phyloP scores from a whole-genome alignment of 2,329 filamentous ascomycete genomes.

The Pseudopithomyces chartarum region DNA sequence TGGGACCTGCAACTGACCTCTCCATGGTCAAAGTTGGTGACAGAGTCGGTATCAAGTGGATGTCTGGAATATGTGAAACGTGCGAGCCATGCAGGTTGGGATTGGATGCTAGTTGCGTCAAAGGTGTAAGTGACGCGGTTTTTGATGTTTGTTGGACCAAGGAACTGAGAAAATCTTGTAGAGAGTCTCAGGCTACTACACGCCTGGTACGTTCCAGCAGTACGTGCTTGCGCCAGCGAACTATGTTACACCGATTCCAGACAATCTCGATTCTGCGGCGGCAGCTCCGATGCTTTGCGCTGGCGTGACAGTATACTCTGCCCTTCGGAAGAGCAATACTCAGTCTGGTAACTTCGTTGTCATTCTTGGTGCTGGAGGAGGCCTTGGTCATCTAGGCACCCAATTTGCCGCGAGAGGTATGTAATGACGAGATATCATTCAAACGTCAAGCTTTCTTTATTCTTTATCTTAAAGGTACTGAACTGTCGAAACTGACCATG shows the following conservation, averaged over 20 bases:
- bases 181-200: slow-evolving; percentile 68
- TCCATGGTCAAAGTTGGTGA: slow-evolving; percentile 67
- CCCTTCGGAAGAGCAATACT: slow-evolving; percentile 65
- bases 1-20: slow-evolving; percentile 64
- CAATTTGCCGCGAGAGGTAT: slow-evolving; percentile 62
- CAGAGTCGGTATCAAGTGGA: slow-evolving; percentile 73
- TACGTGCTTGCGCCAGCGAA: slow-evolving; percentile 67
- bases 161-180: slow-evolving; percentile 11
- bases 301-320: slow-evolving; percentile 68
- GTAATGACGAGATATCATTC: no score
- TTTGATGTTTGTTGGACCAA: background rate
- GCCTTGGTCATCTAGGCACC: slow-evolving; percentile 67
- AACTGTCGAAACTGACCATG: no score
- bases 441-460: no score
- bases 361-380: slow-evolving; percentile 62
- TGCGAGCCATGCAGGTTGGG: slow-evolving; percentile 46
- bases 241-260: slow-evolving; percentile 74
- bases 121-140: slow-evolving; percentile 29
- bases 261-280: slow-evolving; percentile 60
- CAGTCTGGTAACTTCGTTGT: slow-evolving; percentile 65
- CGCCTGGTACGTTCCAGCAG: slow-evolving; percentile 74
- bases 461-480: no score
- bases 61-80: slow-evolving; percentile 59
- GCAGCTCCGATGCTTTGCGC: slow-evolving; percentile 71
- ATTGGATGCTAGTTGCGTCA: slow-evolving; percentile 49